These are phyloP conservation scores for Thermothielavioides terrestris DNA, from an alignment of 495 filamentous ascomycete species.

Conservation along the genomic window DNA sequence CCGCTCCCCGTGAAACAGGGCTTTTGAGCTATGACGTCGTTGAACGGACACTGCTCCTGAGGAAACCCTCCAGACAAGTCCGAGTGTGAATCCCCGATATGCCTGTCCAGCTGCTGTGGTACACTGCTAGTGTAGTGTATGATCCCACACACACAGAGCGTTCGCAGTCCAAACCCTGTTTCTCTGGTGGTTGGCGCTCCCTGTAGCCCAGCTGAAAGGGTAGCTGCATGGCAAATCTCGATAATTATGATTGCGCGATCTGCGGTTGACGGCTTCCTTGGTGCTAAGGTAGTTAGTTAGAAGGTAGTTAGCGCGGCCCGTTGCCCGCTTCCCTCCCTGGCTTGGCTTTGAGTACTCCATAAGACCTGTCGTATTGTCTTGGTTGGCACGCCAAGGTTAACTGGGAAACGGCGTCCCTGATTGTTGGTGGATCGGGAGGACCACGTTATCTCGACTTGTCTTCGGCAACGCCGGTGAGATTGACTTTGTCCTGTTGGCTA, in stretches of 20 bases:
- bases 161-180: not conserved
- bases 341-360: not conserved
- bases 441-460: too few relatives aligned
- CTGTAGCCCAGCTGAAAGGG: not conserved
- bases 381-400: not conserved
- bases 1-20: not conserved
- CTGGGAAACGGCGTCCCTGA: too few relatives aligned
- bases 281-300: too few relatives aligned
- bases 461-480: too few relatives aligned
- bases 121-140: not conserved
- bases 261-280: conserved; percentile 1
- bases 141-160: not conserved
- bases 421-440: too few relatives aligned
- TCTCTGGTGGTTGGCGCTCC: not conserved
- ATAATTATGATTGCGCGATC: conserved; percentile 12
- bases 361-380: too few relatives aligned
- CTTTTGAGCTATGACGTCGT: too few relatives aligned
- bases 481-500: too few relatives aligned
- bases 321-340: conserved; percentile 1
- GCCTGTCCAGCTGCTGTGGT: too few relatives aligned
- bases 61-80: too few relatives aligned
- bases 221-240: conserved; percentile 9
- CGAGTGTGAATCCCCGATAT: too few relatives aligned
- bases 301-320: conserved; percentile 7
- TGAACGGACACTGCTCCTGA: too few relatives aligned